Evolutionary conservation across 768 basidiomycete genomes (phyloP), one percentile per base, ranked within the genome.

Genomic region (Naganishia vishniacii): DNA sequence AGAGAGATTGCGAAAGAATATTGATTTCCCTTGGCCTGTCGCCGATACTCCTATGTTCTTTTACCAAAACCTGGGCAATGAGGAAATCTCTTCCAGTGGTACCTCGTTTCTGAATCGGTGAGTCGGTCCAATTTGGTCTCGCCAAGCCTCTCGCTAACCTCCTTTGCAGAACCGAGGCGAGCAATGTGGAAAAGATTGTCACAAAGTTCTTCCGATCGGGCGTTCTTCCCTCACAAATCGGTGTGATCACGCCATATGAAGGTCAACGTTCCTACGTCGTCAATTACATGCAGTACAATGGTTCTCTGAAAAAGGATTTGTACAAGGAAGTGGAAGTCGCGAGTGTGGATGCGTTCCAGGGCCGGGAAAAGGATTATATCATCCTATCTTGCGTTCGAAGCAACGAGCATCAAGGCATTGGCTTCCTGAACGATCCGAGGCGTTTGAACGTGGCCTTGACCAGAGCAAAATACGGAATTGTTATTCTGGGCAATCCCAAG

Each of bases 281-380:
- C 76, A 94, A 91, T 77, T 99, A 94, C 78, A 98, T 99, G 95
- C 95, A 99, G 80, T 91, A 95, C 81, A 95, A 97, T 73, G 95
- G 95, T n/a, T 87, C 92, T 28, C 81, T 98, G 66, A 97, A 97
- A 85, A 99, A 98, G 80, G 95, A 99, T 69, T 78, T 98, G 18
- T 99, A 99, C 81, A 99, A 99, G 81, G 95, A 99, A 73, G 93
- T 99, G 42, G 95, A 99, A 75, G 95, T 99, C 49, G 95, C 95
- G 4, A 91, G 89, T 68, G 95, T 99, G 60, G 95, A 99, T 75
- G 95, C 95, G 5, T 99, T 99, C 84, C 95, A 99, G 75, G 95
- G 95, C 49, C 84, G 95, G 74, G 95, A 99, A 81, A 99, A 99
- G 83, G 95, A 99, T 77, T 99, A 99, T 73, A 98, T 99, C 77